These are phyloP conservation scores for Jaminaea rosea DNA, from an alignment of 1,284 basidiomycete genomes.

Conservation along the genomic window DNA sequence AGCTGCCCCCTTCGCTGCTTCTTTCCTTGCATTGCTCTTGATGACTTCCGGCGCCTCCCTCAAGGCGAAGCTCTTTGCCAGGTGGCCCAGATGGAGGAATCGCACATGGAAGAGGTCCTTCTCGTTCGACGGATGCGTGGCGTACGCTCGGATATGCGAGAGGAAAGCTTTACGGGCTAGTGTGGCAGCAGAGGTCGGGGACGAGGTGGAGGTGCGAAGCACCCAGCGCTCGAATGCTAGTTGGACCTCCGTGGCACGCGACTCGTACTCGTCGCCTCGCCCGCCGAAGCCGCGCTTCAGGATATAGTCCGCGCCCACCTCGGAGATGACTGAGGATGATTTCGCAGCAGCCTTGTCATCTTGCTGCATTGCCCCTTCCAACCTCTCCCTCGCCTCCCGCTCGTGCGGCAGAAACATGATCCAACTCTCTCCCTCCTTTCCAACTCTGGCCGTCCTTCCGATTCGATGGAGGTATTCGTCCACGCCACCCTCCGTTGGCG, in stretches of 20 bases:
- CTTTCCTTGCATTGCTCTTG: conserved; percentile 6
- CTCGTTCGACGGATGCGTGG: conserved; percentile 89
- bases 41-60: conserved; percentile 66
- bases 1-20: too few relatives aligned
- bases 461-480: conserved; percentile 96
- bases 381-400: conserved; percentile 59
- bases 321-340: neutral
- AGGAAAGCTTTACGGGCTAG: conserved; percentile 77
- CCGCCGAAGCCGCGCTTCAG: conserved; percentile 64
- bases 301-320: neutral
- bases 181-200: conserved; percentile 58
- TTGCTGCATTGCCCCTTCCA: conserved; percentile 54
- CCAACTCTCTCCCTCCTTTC: conserved; percentile 80
- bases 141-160: conserved; percentile 90
- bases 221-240: conserved; percentile 93
- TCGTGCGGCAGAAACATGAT: conserved; percentile 80
- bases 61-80: conserved; percentile 91
- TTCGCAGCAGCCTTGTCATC: neutral
- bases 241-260: conserved; percentile 89
- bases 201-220: conserved; percentile 56
- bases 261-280: conserved; percentile 68
- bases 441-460: conserved; percentile 90
- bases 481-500: conserved; percentile 91
- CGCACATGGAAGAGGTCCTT: conserved; percentile 93
- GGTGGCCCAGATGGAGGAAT: conserved; percentile 84